Conservation (phyloP, 2,329 filamentous ascomycete species). For the Ceratocystis variospora region DNA sequence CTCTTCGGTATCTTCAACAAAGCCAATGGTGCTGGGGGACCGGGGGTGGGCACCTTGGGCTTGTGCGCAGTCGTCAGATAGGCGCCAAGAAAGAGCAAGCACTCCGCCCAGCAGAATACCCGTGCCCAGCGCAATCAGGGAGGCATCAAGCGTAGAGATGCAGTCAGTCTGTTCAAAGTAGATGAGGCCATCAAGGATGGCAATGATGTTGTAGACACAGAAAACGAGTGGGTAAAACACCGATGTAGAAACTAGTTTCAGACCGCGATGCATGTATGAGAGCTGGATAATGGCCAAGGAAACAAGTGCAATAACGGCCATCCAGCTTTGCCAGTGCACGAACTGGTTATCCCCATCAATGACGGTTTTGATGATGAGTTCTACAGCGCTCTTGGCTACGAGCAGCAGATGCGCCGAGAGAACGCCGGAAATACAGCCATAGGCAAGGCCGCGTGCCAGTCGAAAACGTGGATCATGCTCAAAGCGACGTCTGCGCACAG, state of each 20-base stretch:
- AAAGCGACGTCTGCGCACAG: slow-evolving; percentile 28
- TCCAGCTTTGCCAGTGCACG: slow-evolving; percentile 87
- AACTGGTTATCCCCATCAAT: slow-evolving; percentile 85
- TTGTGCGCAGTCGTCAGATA: slow-evolving; percentile 50
- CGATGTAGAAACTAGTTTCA: slow-evolving; percentile 90
- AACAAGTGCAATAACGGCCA: slow-evolving; percentile 70
- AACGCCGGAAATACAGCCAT: slow-evolving; percentile 81
- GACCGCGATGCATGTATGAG: slow-evolving; percentile 84
- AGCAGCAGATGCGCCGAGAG: slow-evolving; percentile 86
- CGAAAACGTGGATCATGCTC: slow-evolving; percentile 53
- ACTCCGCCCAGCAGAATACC: slow-evolving; percentile 76
- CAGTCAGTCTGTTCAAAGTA: slow-evolving; percentile 85
- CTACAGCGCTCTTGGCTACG: slow-evolving; percentile 90
- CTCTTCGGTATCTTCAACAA: slow-evolving; percentile 56
- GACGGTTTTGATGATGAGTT: slow-evolving; percentile 76
- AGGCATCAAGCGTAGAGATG: slow-evolving; percentile 60
- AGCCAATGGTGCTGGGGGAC: slow-evolving; percentile 64
- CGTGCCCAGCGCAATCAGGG: slow-evolving; percentile 75
- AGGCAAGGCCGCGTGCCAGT: slow-evolving; percentile 68
- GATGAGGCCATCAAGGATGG: slow-evolving; percentile 90
- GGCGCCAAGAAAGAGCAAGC: slow-evolving; percentile 80
- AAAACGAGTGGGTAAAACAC: slow-evolving; percentile 95
- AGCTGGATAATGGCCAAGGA: slow-evolving; percentile 75
- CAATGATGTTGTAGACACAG: slow-evolving; percentile 98
- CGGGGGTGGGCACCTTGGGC: slow-evolving; percentile 34